These are phyloP conservation scores for Alternaria sp. DNA, from an alignment of 2,329 filamentous ascomycete genomes.

Conservation along the genomic window DNA sequence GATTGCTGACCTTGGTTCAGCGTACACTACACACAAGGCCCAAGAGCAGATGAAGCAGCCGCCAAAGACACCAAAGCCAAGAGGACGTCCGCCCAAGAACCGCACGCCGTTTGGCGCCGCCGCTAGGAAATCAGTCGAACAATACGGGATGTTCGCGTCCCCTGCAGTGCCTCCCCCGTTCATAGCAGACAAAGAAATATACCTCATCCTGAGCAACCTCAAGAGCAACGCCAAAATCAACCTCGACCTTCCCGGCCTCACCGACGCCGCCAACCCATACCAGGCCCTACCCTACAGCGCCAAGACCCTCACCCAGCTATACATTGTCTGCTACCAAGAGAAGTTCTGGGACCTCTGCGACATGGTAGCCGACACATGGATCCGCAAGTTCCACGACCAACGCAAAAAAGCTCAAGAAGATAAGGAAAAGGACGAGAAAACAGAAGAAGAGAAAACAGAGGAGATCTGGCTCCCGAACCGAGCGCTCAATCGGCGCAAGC, in stretches of 20 bases:
- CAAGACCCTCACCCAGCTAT: slow-evolving; percentile 30
- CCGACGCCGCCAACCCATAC: not conserved
- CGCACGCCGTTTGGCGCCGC: not conserved
- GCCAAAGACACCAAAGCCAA: not conserved
- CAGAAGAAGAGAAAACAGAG: not conserved
- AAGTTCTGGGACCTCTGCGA: slow-evolving; percentile 32
- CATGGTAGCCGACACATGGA: slow-evolving; percentile 43
- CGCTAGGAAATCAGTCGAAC: not conserved
- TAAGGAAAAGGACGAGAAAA: not conserved
- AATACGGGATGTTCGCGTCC: not conserved
- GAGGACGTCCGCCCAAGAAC: not conserved
- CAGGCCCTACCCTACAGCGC: slow-evolving; percentile 24
- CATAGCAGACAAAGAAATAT: not conserved
- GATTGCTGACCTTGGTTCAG: not conserved
- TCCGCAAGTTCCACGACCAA: slow-evolving; percentile 36
- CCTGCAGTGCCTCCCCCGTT: not conserved
- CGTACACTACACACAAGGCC: not conserved
- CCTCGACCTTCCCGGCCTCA: slow-evolving; percentile 27
- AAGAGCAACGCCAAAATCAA: not conserved
- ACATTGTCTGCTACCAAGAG: slow-evolving; percentile 29
- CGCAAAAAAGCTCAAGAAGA: slow-evolving; percentile 8
- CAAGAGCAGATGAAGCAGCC: not conserved
- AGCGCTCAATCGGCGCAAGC: slow-evolving; percentile 3
- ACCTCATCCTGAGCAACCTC: slow-evolving; percentile 1
- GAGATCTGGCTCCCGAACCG: slow-evolving; percentile 27